A percentile compares a stretch with the other conserved stretches of the same genome.
phyloP scores from a whole-genome alignment of 1,284 basidiomycete genomes.

The Puccinia hordei region DNA sequence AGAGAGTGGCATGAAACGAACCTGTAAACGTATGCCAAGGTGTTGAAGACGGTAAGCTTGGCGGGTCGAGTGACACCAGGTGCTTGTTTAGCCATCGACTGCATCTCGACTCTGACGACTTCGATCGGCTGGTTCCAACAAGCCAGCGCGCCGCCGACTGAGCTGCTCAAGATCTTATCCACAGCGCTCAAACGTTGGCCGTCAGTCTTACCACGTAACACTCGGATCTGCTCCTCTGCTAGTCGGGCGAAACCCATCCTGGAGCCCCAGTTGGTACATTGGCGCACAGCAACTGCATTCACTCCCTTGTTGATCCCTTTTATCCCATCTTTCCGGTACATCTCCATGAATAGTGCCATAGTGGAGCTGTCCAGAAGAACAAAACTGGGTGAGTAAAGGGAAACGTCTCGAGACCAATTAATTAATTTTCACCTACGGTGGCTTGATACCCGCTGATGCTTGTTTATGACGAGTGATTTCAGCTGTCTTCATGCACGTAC shows the following conservation, averaged over 20 bases:
- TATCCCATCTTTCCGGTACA: slow-evolving; percentile 89
- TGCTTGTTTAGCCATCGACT: slow-evolving; percentile 86
- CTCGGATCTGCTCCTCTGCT: slow-evolving; percentile 79
- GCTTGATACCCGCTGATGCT: slow-evolving; percentile 80
- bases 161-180: slow-evolving; percentile 88
- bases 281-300: slow-evolving; percentile 93
- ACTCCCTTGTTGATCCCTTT: slow-evolving; percentile 99
- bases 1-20: background rate
- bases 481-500: slow-evolving; percentile 96
- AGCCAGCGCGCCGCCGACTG: slow-evolving; percentile 87
- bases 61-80: slow-evolving; percentile 74
- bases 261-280: slow-evolving; percentile 99
- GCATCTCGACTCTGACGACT: slow-evolving; percentile 97
- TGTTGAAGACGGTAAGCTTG: slow-evolving; percentile 81
- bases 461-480: slow-evolving; percentile 98
- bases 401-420: background rate
- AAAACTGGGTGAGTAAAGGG: background rate
- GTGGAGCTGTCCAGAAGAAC: slow-evolving; percentile 21
- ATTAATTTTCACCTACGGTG: slow-evolving; percentile 74
- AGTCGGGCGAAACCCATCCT: slow-evolving; percentile 96
- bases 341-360: slow-evolving; percentile 79
- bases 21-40: slow-evolving; percentile 46
- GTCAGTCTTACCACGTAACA: slow-evolving; percentile 72
- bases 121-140: slow-evolving; percentile 99
- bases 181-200: slow-evolving; percentile 72